These are phyloP conservation scores for Hagleromyces aurorensis DNA, from an alignment of 805 yeast species.

Conservation along the genomic window DNA sequence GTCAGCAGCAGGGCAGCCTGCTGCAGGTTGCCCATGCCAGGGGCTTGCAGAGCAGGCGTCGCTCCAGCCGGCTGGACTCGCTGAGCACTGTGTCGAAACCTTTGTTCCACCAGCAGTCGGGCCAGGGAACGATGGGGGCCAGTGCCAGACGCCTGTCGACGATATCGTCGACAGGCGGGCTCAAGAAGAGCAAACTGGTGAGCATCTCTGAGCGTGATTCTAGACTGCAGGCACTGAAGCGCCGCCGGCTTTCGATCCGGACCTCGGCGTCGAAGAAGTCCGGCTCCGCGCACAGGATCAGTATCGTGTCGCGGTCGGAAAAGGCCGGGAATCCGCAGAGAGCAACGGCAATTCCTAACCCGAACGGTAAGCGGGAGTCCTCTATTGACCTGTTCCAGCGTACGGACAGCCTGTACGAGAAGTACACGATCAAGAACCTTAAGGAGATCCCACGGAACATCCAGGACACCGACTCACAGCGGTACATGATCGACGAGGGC, in stretches of 20 bases:
- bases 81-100: slow-evolving; percentile 29
- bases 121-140: slow-evolving; percentile 3
- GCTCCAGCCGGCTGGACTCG: slow-evolving; percentile 35
- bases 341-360: slow-evolving; percentile 13
- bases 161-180: slow-evolving; percentile 11
- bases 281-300: slow-evolving; percentile 28
- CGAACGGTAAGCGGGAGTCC: slow-evolving; percentile 9
- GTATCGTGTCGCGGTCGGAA: slow-evolving; percentile 25
- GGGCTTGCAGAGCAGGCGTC: slow-evolving; percentile 8
- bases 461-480: slow-evolving; percentile 34
- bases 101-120: slow-evolving; percentile 9
- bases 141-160: slow-evolving; percentile 21
- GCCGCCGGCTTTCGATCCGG: slow-evolving; percentile 23
- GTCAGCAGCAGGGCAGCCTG: too few relatives aligned
- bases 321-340: slow-evolving; percentile 15
- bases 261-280: slow-evolving; percentile 21
- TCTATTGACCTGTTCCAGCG: slow-evolving; percentile 16
- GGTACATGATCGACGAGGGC: slow-evolving; percentile 43
- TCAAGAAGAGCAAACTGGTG: slow-evolving; percentile 16
- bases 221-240: slow-evolving; percentile 25
- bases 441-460: slow-evolving; percentile 34
- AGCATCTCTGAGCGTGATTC: slow-evolving; percentile 23
- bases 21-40: too few relatives aligned
- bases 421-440: slow-evolving; percentile 31
- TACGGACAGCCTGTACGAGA: slow-evolving; percentile 23